Evolutionary conservation across 768 basidiomycete genomes (phyloP), one percentile per base, ranked within the genome.

Genomic region (Amanita subjunquillea): DNA sequence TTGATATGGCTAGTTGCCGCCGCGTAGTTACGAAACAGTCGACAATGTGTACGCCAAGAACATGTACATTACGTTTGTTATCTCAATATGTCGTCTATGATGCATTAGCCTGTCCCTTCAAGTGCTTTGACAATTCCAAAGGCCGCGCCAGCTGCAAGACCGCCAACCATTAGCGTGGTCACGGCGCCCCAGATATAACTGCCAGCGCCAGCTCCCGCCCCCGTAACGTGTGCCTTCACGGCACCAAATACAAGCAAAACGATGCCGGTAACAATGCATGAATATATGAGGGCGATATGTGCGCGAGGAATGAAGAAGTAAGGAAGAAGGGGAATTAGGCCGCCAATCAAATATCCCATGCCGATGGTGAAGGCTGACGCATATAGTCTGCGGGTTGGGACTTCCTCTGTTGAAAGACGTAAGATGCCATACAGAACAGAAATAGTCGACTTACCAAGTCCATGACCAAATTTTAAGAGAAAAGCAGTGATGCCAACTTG

Each of bases 301-400:
- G 91, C 92, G 10, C 67, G 67, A 3, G 80, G 66, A 58, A 93
- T 79, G 72, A 92, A 91, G 72, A 98, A 93, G 69, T 96, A 95
- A 8, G 92, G 92, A 8, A 93, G 59, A 34, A 99, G 78, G 0
- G 96, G 96, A 60, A 98, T 88, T 51, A 94, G 74, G 29, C 96
- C 96, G 42, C 96, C 96, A 51, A 95, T 49, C 56, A 94, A 84
- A 71, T 98, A 95, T 10, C 92, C 91, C 62, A 91, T 77, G 56
- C 95, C 96, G 63, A 99, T 98, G 0, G 95, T 98, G 58, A 95
- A 77, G 2, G 95, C 95, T 1, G 91, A 94, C 34, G 84, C 75
- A 70, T 92, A 97, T 57, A 96, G 73, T 25, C 96, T 79, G 20
- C 76, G 74, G 15, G 81, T 80, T 1, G 94, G 89, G 34, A 96